Conservation (phyloP, 805 yeast genomes). For the Lipomyces japonicus region DNA sequence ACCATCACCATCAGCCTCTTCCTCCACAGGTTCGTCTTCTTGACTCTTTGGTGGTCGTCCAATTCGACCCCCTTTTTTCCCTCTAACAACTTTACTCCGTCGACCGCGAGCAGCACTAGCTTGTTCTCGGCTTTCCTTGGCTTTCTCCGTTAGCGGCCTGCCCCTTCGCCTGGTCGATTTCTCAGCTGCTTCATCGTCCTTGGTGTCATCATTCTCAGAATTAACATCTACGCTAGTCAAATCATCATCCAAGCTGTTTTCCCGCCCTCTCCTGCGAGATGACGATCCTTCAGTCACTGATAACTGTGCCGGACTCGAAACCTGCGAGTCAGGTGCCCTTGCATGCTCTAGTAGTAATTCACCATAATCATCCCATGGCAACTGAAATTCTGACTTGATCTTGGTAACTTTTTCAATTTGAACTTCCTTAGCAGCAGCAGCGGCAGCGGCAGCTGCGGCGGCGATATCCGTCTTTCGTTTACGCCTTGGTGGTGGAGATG, state of each 20-base stretch:
- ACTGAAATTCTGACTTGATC: slow-evolving; percentile 36
- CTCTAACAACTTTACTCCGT: not conserved
- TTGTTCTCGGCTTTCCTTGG: not conserved
- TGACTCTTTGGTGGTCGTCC: not conserved
- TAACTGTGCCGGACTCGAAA: slow-evolving; percentile 27
- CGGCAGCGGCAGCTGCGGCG: slow-evolving; percentile 5
- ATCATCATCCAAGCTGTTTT: not conserved
- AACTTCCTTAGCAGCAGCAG: slow-evolving; percentile 12
- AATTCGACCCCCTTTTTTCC: slow-evolving; percentile 2
- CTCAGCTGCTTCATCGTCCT: not conserved
- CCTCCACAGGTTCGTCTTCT: slow-evolving; percentile 4
- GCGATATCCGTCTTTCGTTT: slow-evolving; percentile 24
- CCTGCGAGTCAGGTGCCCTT: slow-evolving; percentile 27
- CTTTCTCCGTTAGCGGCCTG: not conserved
- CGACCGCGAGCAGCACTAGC: slow-evolving; percentile 12
- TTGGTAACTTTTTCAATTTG: too few relatives aligned
- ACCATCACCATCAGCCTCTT: slow-evolving; percentile 3
- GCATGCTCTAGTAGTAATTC: slow-evolving; percentile 44
- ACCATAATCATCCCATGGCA: slow-evolving; percentile 48
- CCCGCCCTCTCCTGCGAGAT: not conserved
- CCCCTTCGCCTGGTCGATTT: not conserved
- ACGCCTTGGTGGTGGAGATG: not conserved
- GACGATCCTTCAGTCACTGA: slow-evolving; percentile 8
- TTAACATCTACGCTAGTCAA: slow-evolving; percentile 2
- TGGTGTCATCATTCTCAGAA: slow-evolving; percentile 1